phyloP scores from a whole-genome alignment of 1,139 yeast species.

The Geotrichum carabidarum region DNA sequence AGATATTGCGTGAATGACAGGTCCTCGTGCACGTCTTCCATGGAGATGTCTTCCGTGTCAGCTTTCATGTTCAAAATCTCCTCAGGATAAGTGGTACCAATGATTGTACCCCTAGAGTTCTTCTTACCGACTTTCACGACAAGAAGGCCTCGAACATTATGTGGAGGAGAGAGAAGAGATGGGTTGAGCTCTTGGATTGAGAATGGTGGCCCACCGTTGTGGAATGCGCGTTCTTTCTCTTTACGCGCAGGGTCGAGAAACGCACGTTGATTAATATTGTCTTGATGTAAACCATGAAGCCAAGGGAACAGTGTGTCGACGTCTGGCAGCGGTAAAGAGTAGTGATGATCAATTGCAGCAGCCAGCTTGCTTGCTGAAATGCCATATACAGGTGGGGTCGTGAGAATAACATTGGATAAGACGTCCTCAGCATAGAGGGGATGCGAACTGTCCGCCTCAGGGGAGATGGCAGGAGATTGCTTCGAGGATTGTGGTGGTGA shows the following conservation, averaged over 20 bases:
- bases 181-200: neutral
- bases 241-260: slow-evolving; percentile 30
- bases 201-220: slow-evolving; percentile 6
- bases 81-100: slow-evolving; percentile 56
- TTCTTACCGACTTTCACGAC: slow-evolving; percentile 41
- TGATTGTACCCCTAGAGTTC: slow-evolving; percentile 43
- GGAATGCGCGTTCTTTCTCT: slow-evolving; percentile 21
- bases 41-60: slow-evolving; percentile 15
- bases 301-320: slow-evolving; percentile 80
- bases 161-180: slow-evolving; percentile 22
- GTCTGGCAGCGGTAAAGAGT: slow-evolving; percentile 54
- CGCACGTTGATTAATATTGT: slow-evolving; percentile 34
- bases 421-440: slow-evolving; percentile 9
- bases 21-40: slow-evolving; percentile 21
- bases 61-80: slow-evolving; percentile 47
- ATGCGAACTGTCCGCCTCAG: slow-evolving; percentile 15
- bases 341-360: slow-evolving; percentile 31
- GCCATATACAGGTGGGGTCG: slow-evolving; percentile 24
- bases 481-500: slow-evolving; percentile 4
- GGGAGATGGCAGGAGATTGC: neutral
- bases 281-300: slow-evolving; percentile 60
- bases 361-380: slow-evolving; percentile 32
- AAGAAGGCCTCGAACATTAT: slow-evolving; percentile 30
- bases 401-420: slow-evolving; percentile 1
- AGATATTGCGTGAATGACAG: slow-evolving; percentile 17